Evolutionary conservation across 83 land plant genomes (phyloP).

Genomic region (Picea engelmannii): DNA sequence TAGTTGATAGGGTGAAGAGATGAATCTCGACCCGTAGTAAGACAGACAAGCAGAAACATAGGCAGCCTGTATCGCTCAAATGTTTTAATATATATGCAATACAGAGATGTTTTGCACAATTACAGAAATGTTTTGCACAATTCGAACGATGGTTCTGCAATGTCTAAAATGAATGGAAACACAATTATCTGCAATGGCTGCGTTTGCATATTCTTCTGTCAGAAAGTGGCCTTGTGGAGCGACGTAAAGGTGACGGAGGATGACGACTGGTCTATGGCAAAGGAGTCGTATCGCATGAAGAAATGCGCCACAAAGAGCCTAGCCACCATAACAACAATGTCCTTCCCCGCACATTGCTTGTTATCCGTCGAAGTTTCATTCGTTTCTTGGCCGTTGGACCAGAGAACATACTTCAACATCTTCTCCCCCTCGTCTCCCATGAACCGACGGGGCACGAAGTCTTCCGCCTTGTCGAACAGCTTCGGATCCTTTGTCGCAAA

Average conservation of each 20-base stretch:
- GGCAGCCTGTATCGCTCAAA: no score
- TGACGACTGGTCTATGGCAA: conserved; percentile 6
- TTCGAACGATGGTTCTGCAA: no score
- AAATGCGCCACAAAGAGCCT: conserved; percentile 59
- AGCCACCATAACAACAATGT: conserved; percentile 53
- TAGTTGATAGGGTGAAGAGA: no score
- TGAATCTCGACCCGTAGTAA: no score
- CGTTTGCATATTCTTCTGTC: no score
- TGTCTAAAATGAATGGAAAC: no score
- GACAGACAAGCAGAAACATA: no score
- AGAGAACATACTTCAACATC: conserved; percentile 53
- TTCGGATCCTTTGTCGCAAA: conserved; percentile 68
- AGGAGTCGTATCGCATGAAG: conserved; percentile 66
- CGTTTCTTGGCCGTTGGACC: conserved; percentile 86
- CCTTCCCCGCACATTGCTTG: conserved; percentile 90
- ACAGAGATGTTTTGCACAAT: no score
- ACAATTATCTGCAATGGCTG: no score
- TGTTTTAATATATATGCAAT: no score
- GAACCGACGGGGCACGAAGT: conserved; percentile 64
- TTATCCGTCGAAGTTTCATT: conserved; percentile 49
- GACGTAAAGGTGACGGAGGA: neutral
- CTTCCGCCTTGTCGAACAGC: conserved; percentile 55
- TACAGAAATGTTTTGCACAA: no score
- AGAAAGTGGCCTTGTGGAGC: no score
- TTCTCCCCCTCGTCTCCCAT: conserved; percentile 45